Percentiles rank a stretch among this genome's conserved stretches.
These are phyloP conservation scores for Closterium sp. DNA, from an alignment of 139 green algal species.

Conservation along the genomic window DNA sequence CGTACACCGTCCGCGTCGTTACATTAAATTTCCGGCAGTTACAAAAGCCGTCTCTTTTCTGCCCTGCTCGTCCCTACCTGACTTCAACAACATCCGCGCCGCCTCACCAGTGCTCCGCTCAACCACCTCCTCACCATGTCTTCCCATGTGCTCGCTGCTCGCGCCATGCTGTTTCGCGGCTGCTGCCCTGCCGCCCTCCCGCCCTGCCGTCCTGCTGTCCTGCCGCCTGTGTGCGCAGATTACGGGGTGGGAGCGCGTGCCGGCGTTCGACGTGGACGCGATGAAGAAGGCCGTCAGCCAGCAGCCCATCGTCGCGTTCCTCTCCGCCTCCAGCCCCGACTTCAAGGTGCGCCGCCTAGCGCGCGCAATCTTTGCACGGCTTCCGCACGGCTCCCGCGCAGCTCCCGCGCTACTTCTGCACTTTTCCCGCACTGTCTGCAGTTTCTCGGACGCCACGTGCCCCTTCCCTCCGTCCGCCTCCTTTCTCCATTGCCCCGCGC, in stretches of 20 bases:
- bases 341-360: background rate
- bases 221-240: conserved; percentile 57
- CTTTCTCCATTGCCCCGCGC: background rate
- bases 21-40: too few relatives aligned
- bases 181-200: too few relatives aligned
- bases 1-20: background rate
- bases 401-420: too few relatives aligned
- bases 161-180: too few relatives aligned
- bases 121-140: background rate
- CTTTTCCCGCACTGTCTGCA: background rate
- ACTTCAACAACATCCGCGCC: background rate
- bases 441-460: background rate
- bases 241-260: conserved; percentile 82
- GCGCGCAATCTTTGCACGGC: too few relatives aligned
- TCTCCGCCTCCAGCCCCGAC: conserved; percentile 61
- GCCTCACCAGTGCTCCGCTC: background rate
- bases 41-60: background rate
- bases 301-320: conserved; percentile 86
- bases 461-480: background rate
- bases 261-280: conserved; percentile 57
- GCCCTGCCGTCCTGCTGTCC: too few relatives aligned
- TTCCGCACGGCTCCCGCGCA: too few relatives aligned
- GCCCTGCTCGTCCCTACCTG: background rate
- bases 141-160: background rate
- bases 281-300: conserved; percentile 68